These are phyloP conservation scores for Cladorrhinum sp. DNA, from an alignment of 2,329 filamentous ascomycete genomes.

Conservation along the genomic window DNA sequence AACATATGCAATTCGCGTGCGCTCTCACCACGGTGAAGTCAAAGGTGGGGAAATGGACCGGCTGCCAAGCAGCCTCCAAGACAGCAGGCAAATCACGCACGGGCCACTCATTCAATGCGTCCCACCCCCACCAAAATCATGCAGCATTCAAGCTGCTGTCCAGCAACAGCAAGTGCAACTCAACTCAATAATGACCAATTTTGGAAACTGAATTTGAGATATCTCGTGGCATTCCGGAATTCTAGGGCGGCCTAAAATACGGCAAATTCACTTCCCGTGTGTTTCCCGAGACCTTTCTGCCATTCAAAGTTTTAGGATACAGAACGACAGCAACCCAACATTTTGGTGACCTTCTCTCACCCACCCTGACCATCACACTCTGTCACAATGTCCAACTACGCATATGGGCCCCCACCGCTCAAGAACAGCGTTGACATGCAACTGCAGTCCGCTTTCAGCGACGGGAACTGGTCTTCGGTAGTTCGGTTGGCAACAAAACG, in stretches of 20 bases:
- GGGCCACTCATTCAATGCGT: not conserved
- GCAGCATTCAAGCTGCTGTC: not conserved
- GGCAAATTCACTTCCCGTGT: not conserved
- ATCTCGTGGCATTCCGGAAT: not conserved
- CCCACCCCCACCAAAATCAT: not conserved
- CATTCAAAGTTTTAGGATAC: not conserved
- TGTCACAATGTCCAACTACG: constrained; percentile 26
- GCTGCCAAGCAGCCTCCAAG: too few species aligned
- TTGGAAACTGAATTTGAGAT: not conserved
- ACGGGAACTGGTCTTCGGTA: constrained; percentile 52
- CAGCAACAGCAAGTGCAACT: not conserved
- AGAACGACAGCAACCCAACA: not conserved
- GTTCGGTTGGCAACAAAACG: constrained; percentile 52
- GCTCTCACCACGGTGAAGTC: not conserved
- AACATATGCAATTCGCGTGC: not conserved
- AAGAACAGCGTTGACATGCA: constrained; percentile 52
- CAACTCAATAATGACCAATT: not conserved
- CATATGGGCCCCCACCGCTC: constrained; percentile 38
- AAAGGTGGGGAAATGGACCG: not conserved
- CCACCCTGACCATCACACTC: not conserved
- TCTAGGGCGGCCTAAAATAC: not conserved
- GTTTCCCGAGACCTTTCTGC: not conserved
- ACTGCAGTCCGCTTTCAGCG: constrained; percentile 53
- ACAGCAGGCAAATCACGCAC: not conserved
- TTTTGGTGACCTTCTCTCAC: not conserved